Evolutionary conservation across 2,329 filamentous ascomycete species (phyloP), one percentile per base, ranked within the genome.

Genomic region (Colletotrichum orbiculare): DNA sequence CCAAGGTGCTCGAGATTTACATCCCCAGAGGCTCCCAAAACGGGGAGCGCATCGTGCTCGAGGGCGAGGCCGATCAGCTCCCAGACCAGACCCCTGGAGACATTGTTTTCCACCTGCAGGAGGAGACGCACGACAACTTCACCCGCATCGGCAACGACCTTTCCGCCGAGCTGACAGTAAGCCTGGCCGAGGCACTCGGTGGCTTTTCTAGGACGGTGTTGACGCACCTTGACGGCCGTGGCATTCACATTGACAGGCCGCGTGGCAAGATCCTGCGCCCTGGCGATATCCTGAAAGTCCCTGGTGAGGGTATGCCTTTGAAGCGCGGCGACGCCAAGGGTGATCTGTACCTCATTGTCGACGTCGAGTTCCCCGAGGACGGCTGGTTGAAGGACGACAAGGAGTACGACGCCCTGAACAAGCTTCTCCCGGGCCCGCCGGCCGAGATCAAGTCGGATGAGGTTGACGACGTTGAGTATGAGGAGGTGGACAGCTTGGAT

Each of bases 1-100:
- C 92, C 79, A 99, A 98, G 82, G 92, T 95, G 4, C 84, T 99
- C 66, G 96, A 99, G 80, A 90, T 99, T 56, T 98, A 98, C 81
- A 97, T 99, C 66, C 94, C 95, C 9, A 89, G 92, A 56, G 95
- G 95, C 50, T 91, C 91, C 43, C 87, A 87, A 82, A 90, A 97
- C 76, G 94, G 94, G 69, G 95, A 99, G 74, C 89, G 89, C 70
- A 97, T 99, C 72, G 87, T 94, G 9, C 83, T 99, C 5, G 91
- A 96, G 75, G 95, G 95, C 66, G 96, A 99, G 79, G 96, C 95
- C 38, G 96, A 99, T 74, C 95, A 99, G 78, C 83, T 90, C 47
- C 95, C 95, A 0, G 93, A 94, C 72, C 91, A 95, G 76, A 91
- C 90, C 59, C 94, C 95, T 0, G 96, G 96, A 61, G 94, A 98